Evolutionary conservation across 2,329 filamentous ascomycete genomes (phyloP).

Genomic region (Penicillium sp.): DNA sequence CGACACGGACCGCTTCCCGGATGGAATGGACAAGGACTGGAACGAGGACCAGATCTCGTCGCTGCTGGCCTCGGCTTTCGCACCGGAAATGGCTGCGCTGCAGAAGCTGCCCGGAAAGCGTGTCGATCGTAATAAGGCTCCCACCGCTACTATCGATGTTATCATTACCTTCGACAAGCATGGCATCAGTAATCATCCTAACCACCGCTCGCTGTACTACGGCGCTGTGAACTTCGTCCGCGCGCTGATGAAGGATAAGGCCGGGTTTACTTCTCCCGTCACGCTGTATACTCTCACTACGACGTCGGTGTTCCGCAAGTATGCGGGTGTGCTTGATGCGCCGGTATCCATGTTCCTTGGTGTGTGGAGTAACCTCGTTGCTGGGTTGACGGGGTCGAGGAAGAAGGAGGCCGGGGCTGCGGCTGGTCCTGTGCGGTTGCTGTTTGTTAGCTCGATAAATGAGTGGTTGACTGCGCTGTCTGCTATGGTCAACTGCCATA

Average conservation of each 20-base stretch:
- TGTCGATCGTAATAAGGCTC: constrained; percentile 38
- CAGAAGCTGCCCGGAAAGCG: constrained; percentile 35
- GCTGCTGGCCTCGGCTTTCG: constrained; percentile 71
- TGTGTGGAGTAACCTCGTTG: constrained; percentile 41
- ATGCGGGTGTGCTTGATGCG: constrained; percentile 71
- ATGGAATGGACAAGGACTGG: constrained; percentile 84
- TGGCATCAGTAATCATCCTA: constrained; percentile 85
- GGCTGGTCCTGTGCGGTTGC: constrained; percentile 51
- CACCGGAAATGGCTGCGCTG: constrained; percentile 54
- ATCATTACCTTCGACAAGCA: constrained; percentile 84
- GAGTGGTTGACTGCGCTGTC: constrained; percentile 67
- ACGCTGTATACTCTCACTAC: constrained; percentile 81
- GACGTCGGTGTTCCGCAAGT: constrained; percentile 75
- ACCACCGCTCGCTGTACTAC: constrained; percentile 85
- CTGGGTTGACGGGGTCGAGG: constrained; percentile 6
- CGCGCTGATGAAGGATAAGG: constrained; percentile 60
- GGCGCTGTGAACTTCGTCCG: constrained; percentile 73
- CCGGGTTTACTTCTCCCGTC: constrained; percentile 69
- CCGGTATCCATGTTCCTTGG: constrained; percentile 66
- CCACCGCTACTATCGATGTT: constrained; percentile 65
- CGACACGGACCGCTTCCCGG: constrained; percentile 71
- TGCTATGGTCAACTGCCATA: constrained; percentile 87
- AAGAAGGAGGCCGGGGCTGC: constrained; percentile 1
- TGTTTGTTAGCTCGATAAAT: constrained; percentile 68
- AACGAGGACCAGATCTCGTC: constrained; percentile 65